phyloP scores from a whole-genome alignment of 768 basidiomycete genomes.

The Agaricus subrufescens region DNA sequence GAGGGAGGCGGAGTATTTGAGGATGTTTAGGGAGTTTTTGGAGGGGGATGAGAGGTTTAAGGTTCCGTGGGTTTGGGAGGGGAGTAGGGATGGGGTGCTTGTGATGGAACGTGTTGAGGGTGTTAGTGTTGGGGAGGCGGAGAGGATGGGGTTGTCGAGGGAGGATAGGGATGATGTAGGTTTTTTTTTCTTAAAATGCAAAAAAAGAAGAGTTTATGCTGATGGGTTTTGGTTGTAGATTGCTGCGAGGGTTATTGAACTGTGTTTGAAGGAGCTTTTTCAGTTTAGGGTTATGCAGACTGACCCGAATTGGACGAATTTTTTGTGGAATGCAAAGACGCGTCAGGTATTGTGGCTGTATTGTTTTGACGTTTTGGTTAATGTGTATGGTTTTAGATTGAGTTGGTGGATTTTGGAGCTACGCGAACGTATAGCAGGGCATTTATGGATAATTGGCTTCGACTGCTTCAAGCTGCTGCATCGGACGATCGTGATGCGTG shows the following conservation, averaged over 20 bases:
- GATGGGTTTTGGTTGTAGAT: constrained; percentile 48
- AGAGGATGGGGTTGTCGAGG: constrained; percentile 52
- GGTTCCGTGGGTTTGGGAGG: constrained; percentile 83
- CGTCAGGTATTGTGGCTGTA: constrained; percentile 40
- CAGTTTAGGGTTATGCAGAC: constrained; percentile 94
- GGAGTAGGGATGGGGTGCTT: constrained; percentile 77
- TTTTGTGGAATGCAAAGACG: constrained; percentile 75
- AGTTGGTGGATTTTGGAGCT: constrained; percentile 95
- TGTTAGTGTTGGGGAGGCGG: constrained; percentile 68
- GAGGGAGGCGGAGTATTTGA: constrained; percentile 73
- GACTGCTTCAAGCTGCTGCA: constrained; percentile 78
- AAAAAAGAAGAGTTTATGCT: no score
- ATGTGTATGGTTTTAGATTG: constrained; percentile 41
- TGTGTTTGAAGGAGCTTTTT: constrained; percentile 90
- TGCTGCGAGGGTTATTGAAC: constrained; percentile 70
- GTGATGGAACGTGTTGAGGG: constrained; percentile 88
- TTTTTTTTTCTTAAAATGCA: background rate
- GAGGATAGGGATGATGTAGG: constrained; percentile 68
- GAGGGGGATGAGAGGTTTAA: constrained; percentile 66
- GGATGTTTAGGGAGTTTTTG: constrained; percentile 49
- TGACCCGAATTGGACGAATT: constrained; percentile 98
- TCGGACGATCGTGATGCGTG: constrained; percentile 63
- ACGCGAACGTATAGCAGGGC: constrained; percentile 78
- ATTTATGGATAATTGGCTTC: constrained; percentile 88
- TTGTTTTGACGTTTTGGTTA: background rate